These are phyloP conservation scores for Solanum chmielewskii DNA, from an alignment of 257 asterid species.

Conservation along the genomic window DNA sequence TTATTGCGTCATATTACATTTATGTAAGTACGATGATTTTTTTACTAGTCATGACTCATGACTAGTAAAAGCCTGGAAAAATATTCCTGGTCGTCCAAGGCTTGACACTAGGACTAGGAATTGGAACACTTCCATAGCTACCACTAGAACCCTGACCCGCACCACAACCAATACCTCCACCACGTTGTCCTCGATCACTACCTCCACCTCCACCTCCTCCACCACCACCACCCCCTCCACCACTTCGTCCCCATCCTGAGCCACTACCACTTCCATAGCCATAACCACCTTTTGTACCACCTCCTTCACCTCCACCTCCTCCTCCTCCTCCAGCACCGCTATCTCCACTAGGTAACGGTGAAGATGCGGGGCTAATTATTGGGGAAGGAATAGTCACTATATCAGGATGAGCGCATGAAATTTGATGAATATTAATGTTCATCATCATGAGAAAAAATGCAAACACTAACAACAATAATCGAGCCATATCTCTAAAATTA, in stretches of 20 bases:
- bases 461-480: background rate
- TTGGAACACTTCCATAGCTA: background rate
- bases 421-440: background rate
- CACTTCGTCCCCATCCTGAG: background rate
- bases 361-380: background rate
- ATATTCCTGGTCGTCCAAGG: background rate
- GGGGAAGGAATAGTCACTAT: background rate
- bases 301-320: background rate
- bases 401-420: background rate
- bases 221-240: slow-evolving; percentile 2
- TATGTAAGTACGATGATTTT: background rate
- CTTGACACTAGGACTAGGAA: background rate
- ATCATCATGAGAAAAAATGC: background rate
- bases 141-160: background rate
- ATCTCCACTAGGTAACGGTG: background rate
- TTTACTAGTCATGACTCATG: background rate
- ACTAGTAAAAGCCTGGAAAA: background rate
- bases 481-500: background rate
- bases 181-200: background rate
- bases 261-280: background rate
- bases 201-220: background rate
- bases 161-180: background rate
- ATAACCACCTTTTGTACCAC: background rate
- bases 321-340: background rate
- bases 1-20: background rate